These are phyloP conservation scores for Jaapia argillacea DNA, from an alignment of 768 basidiomycete species.

Conservation along the genomic window DNA sequence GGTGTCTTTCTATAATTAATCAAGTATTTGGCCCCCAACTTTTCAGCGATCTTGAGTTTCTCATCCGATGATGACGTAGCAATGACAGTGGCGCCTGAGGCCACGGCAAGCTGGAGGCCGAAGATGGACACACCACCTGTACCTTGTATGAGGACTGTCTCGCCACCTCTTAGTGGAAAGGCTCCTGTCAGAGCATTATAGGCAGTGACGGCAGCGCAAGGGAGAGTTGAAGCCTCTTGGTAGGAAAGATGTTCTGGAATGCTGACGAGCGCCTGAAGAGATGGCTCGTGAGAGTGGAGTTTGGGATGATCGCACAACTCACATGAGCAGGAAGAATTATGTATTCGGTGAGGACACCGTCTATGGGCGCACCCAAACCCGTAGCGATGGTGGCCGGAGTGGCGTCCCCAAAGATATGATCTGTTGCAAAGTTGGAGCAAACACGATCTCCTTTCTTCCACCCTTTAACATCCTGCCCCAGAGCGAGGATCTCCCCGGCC, in stretches of 20 bases:
- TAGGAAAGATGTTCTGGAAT: constrained; percentile 20
- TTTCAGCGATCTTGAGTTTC: constrained; percentile 40
- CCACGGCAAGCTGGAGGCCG: constrained; percentile 48
- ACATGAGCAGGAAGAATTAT: constrained; percentile 7
- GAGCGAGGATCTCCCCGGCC: constrained; percentile 45
- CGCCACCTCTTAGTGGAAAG: constrained; percentile 42
- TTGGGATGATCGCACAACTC: background rate
- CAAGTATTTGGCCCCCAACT: constrained; percentile 38
- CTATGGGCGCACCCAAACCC: constrained; percentile 4
- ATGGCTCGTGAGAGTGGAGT: background rate
- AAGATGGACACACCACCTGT: constrained; percentile 52
- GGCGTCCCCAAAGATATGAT: background rate
- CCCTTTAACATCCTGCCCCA: constrained; percentile 27
- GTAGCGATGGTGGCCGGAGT: background rate
- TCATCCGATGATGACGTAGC: constrained; percentile 56
- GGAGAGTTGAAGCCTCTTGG: constrained; percentile 13
- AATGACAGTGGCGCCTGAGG: constrained; percentile 53
- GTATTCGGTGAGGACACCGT: constrained; percentile 11
- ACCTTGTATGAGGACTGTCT: constrained; percentile 43
- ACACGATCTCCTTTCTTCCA: constrained; percentile 48
- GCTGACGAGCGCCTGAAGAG: constrained; percentile 9
- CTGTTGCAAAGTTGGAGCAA: background rate
- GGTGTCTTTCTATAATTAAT: constrained; percentile 51
- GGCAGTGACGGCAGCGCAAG: constrained; percentile 49
- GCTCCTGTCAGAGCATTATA: constrained; percentile 46